These are phyloP conservation scores for Ceriops zippeliana DNA, from an alignment of 345 rosid species.

Conservation along the genomic window DNA sequence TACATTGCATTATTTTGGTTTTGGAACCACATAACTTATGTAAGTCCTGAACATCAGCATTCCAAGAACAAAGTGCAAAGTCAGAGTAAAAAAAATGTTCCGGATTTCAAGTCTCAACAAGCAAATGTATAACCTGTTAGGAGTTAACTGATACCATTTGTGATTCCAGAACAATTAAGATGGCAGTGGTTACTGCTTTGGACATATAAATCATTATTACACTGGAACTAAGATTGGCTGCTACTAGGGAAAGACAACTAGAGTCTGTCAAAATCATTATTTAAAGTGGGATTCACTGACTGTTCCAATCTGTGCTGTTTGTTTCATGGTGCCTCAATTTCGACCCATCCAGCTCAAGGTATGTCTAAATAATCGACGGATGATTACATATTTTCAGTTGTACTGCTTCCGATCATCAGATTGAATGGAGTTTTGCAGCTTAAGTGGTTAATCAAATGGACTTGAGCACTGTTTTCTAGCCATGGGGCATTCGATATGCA, in stretches of 20 bases:
- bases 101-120: slow-evolving; percentile 1
- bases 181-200: not conserved
- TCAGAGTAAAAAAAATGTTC: not conserved
- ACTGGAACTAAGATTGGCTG: not conserved
- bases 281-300: too few species aligned
- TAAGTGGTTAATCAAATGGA: not conserved
- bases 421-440: not conserved
- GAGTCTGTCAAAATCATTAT: too few species aligned
- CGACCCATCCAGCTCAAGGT: too few species aligned
- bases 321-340: too few species aligned
- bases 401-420: not conserved
- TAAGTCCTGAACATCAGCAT: not conserved
- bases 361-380: not conserved
- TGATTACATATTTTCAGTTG: not conserved
- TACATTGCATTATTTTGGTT: not conserved
- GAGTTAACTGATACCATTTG: not conserved
- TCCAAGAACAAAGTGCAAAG: slow-evolving; percentile 7
- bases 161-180: not conserved
- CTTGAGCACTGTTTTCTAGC: not conserved
- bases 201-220: slow-evolving; percentile 3
- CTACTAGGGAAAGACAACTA: too few species aligned
- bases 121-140: not conserved
- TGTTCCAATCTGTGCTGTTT: too few species aligned
- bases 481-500: not conserved
- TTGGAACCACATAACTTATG: not conserved